Evolutionary conservation across 1,139 yeast genomes (phyloP).

Genomic region (Hansenula sp.): DNA sequence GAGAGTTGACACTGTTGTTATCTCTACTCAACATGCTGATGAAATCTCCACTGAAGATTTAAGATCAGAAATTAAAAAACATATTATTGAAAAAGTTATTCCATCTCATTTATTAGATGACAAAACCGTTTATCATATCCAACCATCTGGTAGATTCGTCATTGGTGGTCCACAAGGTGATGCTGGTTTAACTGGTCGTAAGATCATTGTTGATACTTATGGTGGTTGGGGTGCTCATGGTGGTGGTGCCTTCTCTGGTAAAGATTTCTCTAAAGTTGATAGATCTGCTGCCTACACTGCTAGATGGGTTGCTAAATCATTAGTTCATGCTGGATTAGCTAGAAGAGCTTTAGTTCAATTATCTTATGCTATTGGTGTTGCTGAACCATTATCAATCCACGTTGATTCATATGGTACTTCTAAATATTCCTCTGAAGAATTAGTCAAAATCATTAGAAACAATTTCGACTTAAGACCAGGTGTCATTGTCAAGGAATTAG

Average conservation of each 20-base stretch:
- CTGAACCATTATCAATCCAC: constrained; percentile 96
- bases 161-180: constrained; percentile 99
- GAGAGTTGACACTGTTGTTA: constrained; percentile 96
- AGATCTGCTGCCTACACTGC: constrained; percentile 99
- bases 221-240: constrained; percentile 99
- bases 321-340: constrained; percentile 91
- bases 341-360: constrained; percentile 97
- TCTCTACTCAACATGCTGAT: constrained; percentile 97
- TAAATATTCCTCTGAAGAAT: constrained; percentile 79
- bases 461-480: constrained; percentile 99
- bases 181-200: constrained; percentile 99
- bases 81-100: constrained; percentile 87
- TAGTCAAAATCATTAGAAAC: constrained; percentile 84
- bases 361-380: constrained; percentile 99
- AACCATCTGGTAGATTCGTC: constrained; percentile 99
- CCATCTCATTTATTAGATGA: constrained; percentile 90
- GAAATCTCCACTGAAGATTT: constrained; percentile 90
- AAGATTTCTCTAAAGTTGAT: constrained; percentile 99
- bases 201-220: constrained; percentile 98
- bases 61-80: constrained; percentile 70
- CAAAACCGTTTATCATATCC: constrained; percentile 95
- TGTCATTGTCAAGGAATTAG: constrained; percentile 93
- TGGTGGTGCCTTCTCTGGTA: constrained; percentile 99
- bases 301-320: constrained; percentile 99
- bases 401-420: constrained; percentile 99